Conservation (phyloP, 179 eudicot species). For the Corrigiola litoralis region DNA sequence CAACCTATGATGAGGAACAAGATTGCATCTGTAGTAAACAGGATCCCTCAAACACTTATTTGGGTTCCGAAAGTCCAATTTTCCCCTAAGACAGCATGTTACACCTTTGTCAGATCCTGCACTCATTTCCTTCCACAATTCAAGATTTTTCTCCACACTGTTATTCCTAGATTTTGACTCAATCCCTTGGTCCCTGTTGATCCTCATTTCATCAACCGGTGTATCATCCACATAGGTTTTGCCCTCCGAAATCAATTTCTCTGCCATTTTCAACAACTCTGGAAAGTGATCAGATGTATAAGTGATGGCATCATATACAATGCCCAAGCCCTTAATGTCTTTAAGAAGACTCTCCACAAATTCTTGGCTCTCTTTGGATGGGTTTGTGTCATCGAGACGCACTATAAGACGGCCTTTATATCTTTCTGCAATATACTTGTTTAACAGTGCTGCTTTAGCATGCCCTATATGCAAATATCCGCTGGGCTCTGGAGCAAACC, state of each 20-base stretch:
- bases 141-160: constrained; percentile 49
- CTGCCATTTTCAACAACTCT: constrained; percentile 74
- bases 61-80: constrained; percentile 75
- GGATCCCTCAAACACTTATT: constrained; percentile 84
- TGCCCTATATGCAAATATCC: constrained; percentile 90
- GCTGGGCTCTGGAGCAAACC: constrained; percentile 94
- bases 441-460: constrained; percentile 70
- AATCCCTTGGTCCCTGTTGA: constrained; percentile 68
- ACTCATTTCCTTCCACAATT: constrained; percentile 83
- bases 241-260: constrained; percentile 50
- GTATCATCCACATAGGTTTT: constrained; percentile 92
- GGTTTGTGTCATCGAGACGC: constrained; percentile 89
- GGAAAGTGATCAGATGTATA: constrained; percentile 88
- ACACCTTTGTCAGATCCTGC: constrained; percentile 71
- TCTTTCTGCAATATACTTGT: constrained; percentile 69
- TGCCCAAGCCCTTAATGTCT: constrained; percentile 70
- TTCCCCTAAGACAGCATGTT: constrained; percentile 76
- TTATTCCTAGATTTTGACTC: constrained; percentile 61
- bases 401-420: constrained; percentile 66
- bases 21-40: constrained; percentile 82
- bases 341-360: constrained; percentile 69
- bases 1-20: constrained; percentile 73
- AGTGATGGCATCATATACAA: constrained; percentile 51
- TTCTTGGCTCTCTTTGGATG: constrained; percentile 80
- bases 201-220: constrained; percentile 76